Percentiles rank a stretch among this genome's conserved stretches.
Evolutionary conservation across 116 monocot species (phyloP).

Genomic region (Zostera marina): DNA sequence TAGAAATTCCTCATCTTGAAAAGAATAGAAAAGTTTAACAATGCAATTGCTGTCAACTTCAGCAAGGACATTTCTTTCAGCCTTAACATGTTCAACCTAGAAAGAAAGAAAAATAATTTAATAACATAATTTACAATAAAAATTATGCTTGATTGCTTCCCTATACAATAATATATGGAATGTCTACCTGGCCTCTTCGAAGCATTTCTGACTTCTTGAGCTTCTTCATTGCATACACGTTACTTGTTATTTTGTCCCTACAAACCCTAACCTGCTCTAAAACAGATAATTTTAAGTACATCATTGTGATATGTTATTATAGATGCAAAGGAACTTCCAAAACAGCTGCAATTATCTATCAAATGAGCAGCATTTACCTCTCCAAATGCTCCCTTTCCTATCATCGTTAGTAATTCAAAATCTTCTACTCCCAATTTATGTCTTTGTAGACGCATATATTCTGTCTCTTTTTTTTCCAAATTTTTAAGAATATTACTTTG

Average conservation of each 20-base stretch:
- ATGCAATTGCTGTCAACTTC: conserved; percentile 66
- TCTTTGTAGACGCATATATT: conserved; percentile 94
- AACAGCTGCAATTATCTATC: neutral
- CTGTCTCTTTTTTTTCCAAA: conserved; percentile 95
- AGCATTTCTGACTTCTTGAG: conserved; percentile 97
- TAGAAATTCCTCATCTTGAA: conserved; percentile 59
- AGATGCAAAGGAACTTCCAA: neutral
- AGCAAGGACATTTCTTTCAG: conserved; percentile 69
- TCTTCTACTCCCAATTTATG: conserved; percentile 98
- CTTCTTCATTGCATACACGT: conserved; percentile 94
- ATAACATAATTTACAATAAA: neutral
- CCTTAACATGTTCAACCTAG: conserved; percentile 51
- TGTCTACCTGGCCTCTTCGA: conserved; percentile 88
- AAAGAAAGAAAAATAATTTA: neutral
- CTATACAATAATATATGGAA: neutral
- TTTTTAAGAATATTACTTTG: conserved; percentile 76
- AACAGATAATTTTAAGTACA: neutral
- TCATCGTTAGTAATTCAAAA: conserved; percentile 89
- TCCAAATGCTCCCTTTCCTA: conserved; percentile 97
- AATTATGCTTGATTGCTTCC: neutral
- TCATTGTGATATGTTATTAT: neutral
- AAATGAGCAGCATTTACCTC: conserved; percentile 30
- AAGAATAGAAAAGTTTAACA: conserved; percentile 56
- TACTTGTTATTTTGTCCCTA: conserved; percentile 55
- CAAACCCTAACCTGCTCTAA: conserved; percentile 69